phyloP scores from a whole-genome alignment of 2,329 filamentous ascomycete species.

The Neonectria magnoliae region DNA sequence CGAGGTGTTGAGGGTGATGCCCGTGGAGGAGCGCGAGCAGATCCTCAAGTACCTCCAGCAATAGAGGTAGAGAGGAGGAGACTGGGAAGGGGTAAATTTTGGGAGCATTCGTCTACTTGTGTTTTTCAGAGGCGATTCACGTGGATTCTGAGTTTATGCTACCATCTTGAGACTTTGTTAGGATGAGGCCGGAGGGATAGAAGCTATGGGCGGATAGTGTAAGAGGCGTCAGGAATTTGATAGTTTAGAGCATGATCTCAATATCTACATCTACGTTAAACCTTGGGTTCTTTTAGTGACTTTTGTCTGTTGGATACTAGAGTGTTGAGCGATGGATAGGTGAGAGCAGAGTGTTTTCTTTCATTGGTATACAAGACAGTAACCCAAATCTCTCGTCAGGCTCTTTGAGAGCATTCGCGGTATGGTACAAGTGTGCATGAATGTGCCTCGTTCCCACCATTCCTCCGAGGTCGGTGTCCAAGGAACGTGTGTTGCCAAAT shows the following conservation, averaged over 20 bases:
- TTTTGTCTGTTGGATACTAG: not conserved
- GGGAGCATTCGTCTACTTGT: constrained; percentile 22
- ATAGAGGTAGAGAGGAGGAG: constrained; percentile 38
- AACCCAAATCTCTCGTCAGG: not conserved
- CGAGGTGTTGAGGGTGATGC: constrained; percentile 85
- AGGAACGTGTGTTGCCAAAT: not conserved
- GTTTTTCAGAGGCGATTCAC: constrained; percentile 36
- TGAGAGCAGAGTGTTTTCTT: not conserved
- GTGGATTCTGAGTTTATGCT: constrained; percentile 32
- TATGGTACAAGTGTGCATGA: not conserved
- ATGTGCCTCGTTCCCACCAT: not conserved
- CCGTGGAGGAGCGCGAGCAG: constrained; percentile 87
- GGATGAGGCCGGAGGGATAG: constrained; percentile 37
- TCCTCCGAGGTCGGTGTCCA: not conserved
- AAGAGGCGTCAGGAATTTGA: constrained; percentile 39
- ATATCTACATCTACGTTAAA: constrained; percentile 30
- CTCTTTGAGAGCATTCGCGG: not conserved
- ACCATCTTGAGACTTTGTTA: constrained; percentile 28
- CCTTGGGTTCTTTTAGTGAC: not conserved
- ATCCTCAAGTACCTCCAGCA: constrained; percentile 70
- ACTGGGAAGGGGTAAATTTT: constrained; percentile 10
- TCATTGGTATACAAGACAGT: not conserved
- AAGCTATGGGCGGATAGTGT: constrained; percentile 32
- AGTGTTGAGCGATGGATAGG: not conserved
- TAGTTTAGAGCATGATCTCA: constrained; percentile 31